Conservation (phyloP, 208 protist genomes). For the Angomonas ambiguus region DNA sequence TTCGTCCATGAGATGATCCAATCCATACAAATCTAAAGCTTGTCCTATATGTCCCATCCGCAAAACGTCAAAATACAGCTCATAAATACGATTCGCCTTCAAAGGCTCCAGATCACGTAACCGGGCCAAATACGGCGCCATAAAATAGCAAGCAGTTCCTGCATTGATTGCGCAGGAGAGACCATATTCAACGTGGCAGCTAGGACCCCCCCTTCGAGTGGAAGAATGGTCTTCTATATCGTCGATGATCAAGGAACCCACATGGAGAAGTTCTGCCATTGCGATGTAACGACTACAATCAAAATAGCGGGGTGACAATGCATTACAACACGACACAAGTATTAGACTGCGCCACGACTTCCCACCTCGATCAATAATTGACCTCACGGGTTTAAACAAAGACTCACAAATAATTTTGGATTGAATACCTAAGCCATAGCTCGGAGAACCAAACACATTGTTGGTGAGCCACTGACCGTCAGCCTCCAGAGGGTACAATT, state of each 20-base stretch:
- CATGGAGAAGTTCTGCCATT: slow-evolving; percentile 58
- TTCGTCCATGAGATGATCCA: slow-evolving; percentile 48
- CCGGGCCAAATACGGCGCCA: slow-evolving; percentile 35
- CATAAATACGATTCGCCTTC: slow-evolving; percentile 40
- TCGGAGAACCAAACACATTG: slow-evolving; percentile 43
- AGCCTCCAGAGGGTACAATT: slow-evolving; percentile 37
- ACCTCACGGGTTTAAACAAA: slow-evolving; percentile 49
- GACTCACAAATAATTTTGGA: slow-evolving; percentile 34
- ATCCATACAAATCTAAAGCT: slow-evolving; percentile 57
- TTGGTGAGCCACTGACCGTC: slow-evolving; percentile 29
- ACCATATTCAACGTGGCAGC: slow-evolving; percentile 51
- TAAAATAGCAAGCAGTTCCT: slow-evolving; percentile 67
- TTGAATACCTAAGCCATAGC: slow-evolving; percentile 9
- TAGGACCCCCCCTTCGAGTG: slow-evolving; percentile 47
- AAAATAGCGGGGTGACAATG: slow-evolving; percentile 42
- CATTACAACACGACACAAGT: slow-evolving; percentile 47
- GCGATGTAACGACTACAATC: slow-evolving; percentile 50
- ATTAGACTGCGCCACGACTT: slow-evolving; percentile 66
- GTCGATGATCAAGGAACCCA: slow-evolving; percentile 72
- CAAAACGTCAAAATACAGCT: slow-evolving; percentile 58
- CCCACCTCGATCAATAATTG: slow-evolving; percentile 54
- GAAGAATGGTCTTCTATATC: slow-evolving; percentile 70
- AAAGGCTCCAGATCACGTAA: slow-evolving; percentile 29
- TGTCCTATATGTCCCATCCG: slow-evolving; percentile 57
- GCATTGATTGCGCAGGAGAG: slow-evolving; percentile 57